These are phyloP conservation scores for Sanguinoderma infundibulare DNA, from an alignment of 1,284 basidiomycete genomes.

Conservation along the genomic window DNA sequence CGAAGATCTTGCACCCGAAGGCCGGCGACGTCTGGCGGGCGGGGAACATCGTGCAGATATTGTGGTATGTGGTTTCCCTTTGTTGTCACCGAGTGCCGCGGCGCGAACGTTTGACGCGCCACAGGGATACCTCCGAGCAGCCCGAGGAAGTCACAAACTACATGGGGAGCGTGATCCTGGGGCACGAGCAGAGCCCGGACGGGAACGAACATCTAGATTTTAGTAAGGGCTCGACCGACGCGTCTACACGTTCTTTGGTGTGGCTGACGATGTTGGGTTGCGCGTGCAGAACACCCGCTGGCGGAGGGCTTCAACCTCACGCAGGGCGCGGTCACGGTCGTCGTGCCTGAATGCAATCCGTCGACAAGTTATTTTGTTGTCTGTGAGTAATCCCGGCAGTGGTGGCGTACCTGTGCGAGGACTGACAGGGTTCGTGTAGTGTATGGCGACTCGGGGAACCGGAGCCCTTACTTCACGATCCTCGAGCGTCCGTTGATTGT, in stretches of 20 bases:
- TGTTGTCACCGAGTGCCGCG: not conserved
- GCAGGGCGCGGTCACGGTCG: slow-evolving; percentile 37
- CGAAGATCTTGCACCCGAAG: slow-evolving; percentile 19
- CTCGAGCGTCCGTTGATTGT: slow-evolving; percentile 4
- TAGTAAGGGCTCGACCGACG: slow-evolving; percentile 25
- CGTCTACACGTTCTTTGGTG: too few relatives aligned
- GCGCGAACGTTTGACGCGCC: not conserved
- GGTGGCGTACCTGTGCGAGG: not conserved
- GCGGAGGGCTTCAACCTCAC: slow-evolving; percentile 45
- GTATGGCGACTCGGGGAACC: slow-evolving; percentile 49
- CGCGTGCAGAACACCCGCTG: slow-evolving; percentile 44
- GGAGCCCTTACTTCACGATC: slow-evolving; percentile 44
- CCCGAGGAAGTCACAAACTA: slow-evolving; percentile 38
- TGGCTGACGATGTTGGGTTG: not conserved
- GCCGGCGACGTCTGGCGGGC: slow-evolving; percentile 21
- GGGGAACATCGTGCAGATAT: slow-evolving; percentile 18
- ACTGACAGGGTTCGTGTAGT: slow-evolving; percentile 32
- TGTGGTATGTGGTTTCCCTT: slow-evolving; percentile 14
- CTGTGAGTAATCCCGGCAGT: slow-evolving; percentile 34
- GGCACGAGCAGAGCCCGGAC: slow-evolving; percentile 33
- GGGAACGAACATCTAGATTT: slow-evolving; percentile 41
- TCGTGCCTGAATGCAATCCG: slow-evolving; percentile 38
- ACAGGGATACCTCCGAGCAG: slow-evolving; percentile 39
- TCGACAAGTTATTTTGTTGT: slow-evolving; percentile 39
- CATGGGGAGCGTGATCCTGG: slow-evolving; percentile 41